phyloP scores from a whole-genome alignment of 1,139 yeast species.

The Blastobotrys capitulatus region DNA sequence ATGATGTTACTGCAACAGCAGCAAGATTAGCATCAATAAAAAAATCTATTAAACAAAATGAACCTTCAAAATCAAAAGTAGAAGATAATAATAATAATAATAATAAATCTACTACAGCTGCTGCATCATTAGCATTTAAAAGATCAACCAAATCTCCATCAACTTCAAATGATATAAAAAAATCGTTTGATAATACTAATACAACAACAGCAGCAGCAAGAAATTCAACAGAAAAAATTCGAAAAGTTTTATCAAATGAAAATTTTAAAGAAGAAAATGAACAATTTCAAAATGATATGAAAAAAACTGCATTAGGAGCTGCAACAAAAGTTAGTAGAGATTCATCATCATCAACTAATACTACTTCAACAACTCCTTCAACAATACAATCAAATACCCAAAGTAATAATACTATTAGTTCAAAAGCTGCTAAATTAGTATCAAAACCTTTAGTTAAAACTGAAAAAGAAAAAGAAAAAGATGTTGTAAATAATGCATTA shows the following conservation, averaged over 20 bases:
- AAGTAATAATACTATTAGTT: neutral
- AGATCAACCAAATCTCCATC: neutral
- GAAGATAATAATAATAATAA: neutral
- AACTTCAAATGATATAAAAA: neutral
- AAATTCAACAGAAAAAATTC: neutral
- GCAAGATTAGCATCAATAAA: slow-evolving; percentile 6
- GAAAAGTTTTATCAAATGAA: neutral
- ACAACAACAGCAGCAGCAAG: neutral
- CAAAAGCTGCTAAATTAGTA: neutral
- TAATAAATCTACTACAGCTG: slow-evolving; percentile 4
- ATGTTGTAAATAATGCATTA: neutral
- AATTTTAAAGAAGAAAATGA: neutral
- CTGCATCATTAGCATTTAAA: slow-evolving; percentile 12
- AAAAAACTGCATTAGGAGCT: neutral
- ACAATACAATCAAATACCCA: neutral
- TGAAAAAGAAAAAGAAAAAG: neutral
- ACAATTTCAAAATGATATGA: neutral
- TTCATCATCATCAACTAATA: neutral
- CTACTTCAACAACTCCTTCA: neutral
- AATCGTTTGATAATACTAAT: neutral
- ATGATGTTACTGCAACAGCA: slow-evolving; percentile 10
- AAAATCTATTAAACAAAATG: neutral
- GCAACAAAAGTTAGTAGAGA: neutral
- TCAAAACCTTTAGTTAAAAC: neutral
- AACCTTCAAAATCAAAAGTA: neutral